phyloP scores from a whole-genome alignment of 352 stramenopile genomes.

The Pythium rishiriense region DNA sequence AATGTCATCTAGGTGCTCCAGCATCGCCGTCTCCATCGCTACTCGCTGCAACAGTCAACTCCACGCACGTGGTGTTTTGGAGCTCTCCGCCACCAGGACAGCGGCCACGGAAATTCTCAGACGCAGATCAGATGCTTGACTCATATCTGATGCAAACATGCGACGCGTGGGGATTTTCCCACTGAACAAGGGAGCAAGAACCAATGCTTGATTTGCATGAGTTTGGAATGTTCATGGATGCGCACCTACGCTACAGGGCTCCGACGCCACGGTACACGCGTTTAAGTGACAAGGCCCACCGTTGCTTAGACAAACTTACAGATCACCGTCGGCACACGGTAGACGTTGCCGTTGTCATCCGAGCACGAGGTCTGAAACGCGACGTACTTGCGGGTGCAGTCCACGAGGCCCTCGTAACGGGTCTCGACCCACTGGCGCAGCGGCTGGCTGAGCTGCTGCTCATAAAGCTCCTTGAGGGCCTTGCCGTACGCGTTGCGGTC shows the following conservation, averaged over 20 bases:
- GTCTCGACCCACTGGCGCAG: conserved; percentile 69
- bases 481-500: conserved; percentile 81
- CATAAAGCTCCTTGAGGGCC: conserved; percentile 71
- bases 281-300: background rate
- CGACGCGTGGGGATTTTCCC: conserved; percentile 13
- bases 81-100: conserved; percentile 16
- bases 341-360: conserved; percentile 79
- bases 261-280: too few relatives aligned
- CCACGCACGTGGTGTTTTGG: background rate
- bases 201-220: too few relatives aligned
- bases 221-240: background rate
- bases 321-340: conserved; percentile 84
- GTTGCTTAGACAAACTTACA: conserved; percentile 72
- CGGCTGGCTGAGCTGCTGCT: conserved; percentile 50
- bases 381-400: conserved; percentile 83
- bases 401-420: conserved; percentile 81
- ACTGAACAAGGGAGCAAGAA: too few relatives aligned
- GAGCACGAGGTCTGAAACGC: conserved; percentile 84
- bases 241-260: background rate
- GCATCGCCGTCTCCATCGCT: conserved; percentile 20
- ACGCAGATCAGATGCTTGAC: conserved; percentile 14
- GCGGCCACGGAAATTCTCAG: conserved; percentile 12
- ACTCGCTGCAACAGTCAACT: background rate
- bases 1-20: conserved; percentile 61
- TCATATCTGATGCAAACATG: conserved; percentile 19